These are phyloP conservation scores for Coemansia sp. DNA, from an alignment of 192 early-diverging fungal species.

Conservation along the genomic window DNA sequence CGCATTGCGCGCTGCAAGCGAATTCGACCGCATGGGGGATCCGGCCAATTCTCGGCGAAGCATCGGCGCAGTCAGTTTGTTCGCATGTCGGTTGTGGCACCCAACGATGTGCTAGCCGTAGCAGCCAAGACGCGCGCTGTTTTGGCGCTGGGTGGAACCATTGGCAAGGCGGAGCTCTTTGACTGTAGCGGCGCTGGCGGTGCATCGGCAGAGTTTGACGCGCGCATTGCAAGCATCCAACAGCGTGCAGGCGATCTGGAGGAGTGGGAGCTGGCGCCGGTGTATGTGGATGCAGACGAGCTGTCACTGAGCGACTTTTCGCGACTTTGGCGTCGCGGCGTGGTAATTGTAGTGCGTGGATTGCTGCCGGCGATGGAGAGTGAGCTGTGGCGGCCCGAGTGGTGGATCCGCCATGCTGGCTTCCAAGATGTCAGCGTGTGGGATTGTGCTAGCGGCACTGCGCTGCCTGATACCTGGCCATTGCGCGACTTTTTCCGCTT, in stretches of 20 bases:
- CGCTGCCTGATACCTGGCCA: conserved; percentile 22
- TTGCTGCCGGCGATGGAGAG: conserved; percentile 17
- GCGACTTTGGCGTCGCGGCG: conserved; percentile 28
- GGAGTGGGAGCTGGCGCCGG: conserved; percentile 32
- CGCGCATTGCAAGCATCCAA: conserved; percentile 2
- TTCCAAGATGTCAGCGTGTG: conserved; percentile 53
- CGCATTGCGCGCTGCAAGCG: conserved; percentile 8
- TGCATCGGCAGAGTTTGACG: conserved; percentile 10
- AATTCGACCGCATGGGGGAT: not conserved
- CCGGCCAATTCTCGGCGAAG: not conserved
- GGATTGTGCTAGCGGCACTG: conserved; percentile 47
- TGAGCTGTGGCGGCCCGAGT: conserved; percentile 32
- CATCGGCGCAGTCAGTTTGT: conserved; percentile 25
- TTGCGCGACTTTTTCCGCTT: conserved; percentile 57
- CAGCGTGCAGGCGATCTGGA: conserved; percentile 33
- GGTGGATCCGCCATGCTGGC: conserved; percentile 43
- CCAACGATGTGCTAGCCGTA: conserved; percentile 4
- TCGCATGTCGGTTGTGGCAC: conserved; percentile 14
- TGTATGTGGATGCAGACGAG: conserved; percentile 26
- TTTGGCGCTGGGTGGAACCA: not conserved
- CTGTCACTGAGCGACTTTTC: conserved; percentile 39
- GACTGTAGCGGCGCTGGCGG: conserved; percentile 20
- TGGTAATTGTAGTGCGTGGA: conserved; percentile 34
- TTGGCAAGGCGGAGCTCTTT: not conserved
- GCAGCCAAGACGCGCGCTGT: conserved; percentile 1